These are phyloP conservation scores for Mrakia blollopis DNA, from an alignment of 768 basidiomycete species.

Conservation along the genomic window DNA sequence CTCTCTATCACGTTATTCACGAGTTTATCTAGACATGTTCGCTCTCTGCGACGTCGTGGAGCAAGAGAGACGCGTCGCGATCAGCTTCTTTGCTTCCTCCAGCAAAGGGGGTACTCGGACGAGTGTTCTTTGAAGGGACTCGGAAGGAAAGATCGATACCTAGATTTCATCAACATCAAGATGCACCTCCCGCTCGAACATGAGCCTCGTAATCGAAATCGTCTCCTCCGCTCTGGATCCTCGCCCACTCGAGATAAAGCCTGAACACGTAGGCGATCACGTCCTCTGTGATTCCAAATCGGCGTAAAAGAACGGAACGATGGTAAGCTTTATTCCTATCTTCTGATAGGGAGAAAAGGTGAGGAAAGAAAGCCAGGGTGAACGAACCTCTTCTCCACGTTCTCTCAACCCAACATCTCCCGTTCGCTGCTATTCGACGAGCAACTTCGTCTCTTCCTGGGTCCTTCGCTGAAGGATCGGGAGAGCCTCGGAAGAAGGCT, in stretches of 20 bases:
- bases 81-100: too few species aligned
- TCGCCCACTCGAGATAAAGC: conserved; percentile 44
- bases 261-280: conserved; percentile 45
- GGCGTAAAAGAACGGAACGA: not conserved
- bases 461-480: not conserved
- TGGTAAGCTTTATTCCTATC: too few species aligned
- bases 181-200: not conserved
- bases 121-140: too few species aligned
- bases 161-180: too few species aligned
- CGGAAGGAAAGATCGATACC: too few species aligned
- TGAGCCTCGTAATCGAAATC: not conserved
- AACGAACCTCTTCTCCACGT: conserved; percentile 17
- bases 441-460: conserved; percentile 13
- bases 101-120: too few species aligned
- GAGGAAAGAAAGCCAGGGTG: not conserved
- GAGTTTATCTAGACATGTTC: too few species aligned
- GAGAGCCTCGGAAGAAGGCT: conserved; percentile 5
- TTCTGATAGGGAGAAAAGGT: not conserved
- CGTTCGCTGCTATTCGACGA: not conserved
- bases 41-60: too few species aligned
- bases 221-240: conserved; percentile 27
- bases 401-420: conserved; percentile 7
- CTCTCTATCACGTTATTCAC: too few species aligned
- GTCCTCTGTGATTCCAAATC: conserved; percentile 51
- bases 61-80: too few species aligned